phyloP scores from a whole-genome alignment of 2,329 filamentous ascomycete genomes.

The Fusarium proliferatum region DNA sequence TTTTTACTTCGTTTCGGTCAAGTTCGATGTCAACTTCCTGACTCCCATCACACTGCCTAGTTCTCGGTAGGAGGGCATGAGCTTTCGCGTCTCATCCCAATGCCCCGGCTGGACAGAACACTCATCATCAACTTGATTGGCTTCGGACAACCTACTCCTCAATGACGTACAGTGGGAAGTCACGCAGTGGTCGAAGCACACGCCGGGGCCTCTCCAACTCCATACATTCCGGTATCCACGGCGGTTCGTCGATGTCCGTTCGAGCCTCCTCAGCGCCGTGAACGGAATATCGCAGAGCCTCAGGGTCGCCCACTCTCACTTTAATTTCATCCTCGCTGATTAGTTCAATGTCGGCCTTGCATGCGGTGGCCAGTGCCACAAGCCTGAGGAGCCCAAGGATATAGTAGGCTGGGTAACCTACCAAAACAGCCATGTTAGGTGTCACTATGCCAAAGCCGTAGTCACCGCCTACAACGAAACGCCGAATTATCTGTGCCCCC shows the following conservation, averaged over 20 bases:
- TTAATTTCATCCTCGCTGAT: neutral
- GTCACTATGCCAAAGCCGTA: neutral
- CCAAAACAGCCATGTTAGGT: neutral
- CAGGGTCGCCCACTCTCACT: neutral
- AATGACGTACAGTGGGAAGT: neutral
- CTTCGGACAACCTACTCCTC: neutral
- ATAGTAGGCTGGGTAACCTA: slow-evolving; percentile 1
- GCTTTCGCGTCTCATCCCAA: neutral
- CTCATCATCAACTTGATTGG: neutral
- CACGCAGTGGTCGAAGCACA: neutral
- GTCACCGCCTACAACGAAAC: neutral
- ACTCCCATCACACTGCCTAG: too few relatives aligned
- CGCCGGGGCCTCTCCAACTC: neutral
- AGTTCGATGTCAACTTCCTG: neutral
- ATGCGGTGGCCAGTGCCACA: slow-evolving; percentile 14
- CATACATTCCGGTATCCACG: slow-evolving; percentile 1
- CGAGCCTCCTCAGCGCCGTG: neutral
- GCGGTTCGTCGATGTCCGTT: neutral
- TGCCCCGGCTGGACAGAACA: neutral
- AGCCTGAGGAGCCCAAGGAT: slow-evolving; percentile 15
- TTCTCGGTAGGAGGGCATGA: neutral
- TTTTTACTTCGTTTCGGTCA: neutral
- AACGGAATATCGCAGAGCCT: neutral
- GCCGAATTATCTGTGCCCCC: neutral
- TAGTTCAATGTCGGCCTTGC: neutral